These are phyloP conservation scores for Suhomyces prunicola DNA, from an alignment of 805 yeast genomes.

Conservation along the genomic window DNA sequence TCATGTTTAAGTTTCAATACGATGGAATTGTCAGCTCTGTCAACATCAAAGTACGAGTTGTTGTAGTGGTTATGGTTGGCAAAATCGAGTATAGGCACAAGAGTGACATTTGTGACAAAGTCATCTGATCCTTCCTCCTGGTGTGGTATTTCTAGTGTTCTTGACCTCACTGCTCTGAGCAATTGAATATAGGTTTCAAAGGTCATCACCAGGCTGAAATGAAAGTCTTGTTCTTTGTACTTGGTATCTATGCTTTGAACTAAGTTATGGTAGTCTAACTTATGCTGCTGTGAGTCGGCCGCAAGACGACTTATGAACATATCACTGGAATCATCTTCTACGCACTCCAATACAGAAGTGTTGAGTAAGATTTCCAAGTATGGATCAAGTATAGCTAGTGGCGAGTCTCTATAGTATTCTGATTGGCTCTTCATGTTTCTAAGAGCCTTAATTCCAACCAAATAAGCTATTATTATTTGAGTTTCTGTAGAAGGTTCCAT, in stretches of 20 bases:
- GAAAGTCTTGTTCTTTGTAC: not conserved
- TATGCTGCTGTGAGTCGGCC: conserved; percentile 1
- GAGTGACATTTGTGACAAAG: conserved; percentile 47
- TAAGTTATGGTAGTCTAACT: conserved; percentile 12
- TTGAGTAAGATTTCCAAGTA: conserved; percentile 32
- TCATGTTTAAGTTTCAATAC: conserved; percentile 24
- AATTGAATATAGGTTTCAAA: conserved; percentile 26
- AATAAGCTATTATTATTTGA: conserved; percentile 23
- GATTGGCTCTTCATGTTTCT: not conserved
- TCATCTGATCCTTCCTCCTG: conserved; percentile 17
- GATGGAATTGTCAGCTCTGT: conserved; percentile 41
- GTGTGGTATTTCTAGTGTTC: conserved; percentile 65
- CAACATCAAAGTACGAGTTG: conserved; percentile 64
- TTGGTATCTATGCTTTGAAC: not conserved
- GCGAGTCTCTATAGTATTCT: conserved; percentile 8
- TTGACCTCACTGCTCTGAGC: conserved; percentile 50
- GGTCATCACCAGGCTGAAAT: conserved; percentile 13
- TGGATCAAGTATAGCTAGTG: conserved; percentile 19
- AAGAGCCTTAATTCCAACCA: conserved; percentile 14
- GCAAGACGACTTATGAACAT: conserved; percentile 4
- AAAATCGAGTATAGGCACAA: conserved; percentile 68
- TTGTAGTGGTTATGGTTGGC: conserved; percentile 53
- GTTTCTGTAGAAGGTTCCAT: conserved; percentile 28
- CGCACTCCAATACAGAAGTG: conserved; percentile 23
- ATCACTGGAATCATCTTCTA: conserved; percentile 8